phyloP scores from a whole-genome alignment of 257 asterid species.

The Petunia secreta region DNA sequence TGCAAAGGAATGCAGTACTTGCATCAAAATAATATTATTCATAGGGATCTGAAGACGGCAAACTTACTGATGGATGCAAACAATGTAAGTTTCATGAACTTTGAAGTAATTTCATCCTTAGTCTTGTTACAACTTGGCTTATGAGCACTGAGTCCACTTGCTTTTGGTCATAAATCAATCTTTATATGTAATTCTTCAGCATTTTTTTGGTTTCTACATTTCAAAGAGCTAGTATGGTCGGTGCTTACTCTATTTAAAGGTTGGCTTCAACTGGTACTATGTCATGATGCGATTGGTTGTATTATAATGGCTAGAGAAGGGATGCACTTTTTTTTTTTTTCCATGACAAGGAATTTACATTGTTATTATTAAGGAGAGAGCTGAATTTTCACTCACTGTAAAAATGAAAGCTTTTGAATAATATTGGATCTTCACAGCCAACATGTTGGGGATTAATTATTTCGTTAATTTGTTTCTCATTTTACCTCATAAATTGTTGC shows the following conservation, averaged over 20 bases:
- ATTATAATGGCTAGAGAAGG: neutral
- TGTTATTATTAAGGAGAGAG: slow-evolving; percentile 3
- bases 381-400: neutral
- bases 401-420: neutral
- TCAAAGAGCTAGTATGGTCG: neutral
- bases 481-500: neutral
- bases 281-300: neutral
- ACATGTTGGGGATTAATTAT: neutral
- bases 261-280: neutral
- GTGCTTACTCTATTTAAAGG: slow-evolving; percentile 23
- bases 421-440: slow-evolving; percentile 16
- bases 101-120: slow-evolving; percentile 14
- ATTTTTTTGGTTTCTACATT: neutral
- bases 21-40: slow-evolving; percentile 79
- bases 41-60: slow-evolving; percentile 90
- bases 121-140: neutral
- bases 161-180: slow-evolving; percentile 3
- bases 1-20: slow-evolving; percentile 94
- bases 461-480: slow-evolving; percentile 2
- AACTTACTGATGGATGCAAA: slow-evolving; percentile 74
- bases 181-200: neutral
- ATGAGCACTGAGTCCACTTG: slow-evolving; percentile 15
- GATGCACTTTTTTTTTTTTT: neutral
- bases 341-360: neutral
- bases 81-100: slow-evolving; percentile 52